These are phyloP conservation scores for Chenopodium formosanum DNA, from an alignment of 148 eudicot species.

Conservation along the genomic window DNA sequence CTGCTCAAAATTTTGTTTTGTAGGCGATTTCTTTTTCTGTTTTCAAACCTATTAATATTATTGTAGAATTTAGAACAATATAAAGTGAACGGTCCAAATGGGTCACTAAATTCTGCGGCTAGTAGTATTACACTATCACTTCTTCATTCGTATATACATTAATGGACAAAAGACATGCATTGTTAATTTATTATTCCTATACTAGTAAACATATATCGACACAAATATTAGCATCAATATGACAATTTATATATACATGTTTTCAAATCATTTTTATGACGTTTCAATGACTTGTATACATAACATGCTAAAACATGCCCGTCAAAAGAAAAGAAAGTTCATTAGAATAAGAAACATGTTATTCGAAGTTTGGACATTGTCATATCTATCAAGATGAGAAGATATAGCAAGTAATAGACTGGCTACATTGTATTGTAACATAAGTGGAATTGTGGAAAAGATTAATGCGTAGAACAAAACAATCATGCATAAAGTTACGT, in stretches of 20 bases:
- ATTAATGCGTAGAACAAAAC: too few species aligned
- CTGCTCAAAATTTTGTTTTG: background rate
- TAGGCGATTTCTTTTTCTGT: background rate
- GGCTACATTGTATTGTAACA: too few species aligned
- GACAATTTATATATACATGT: too few species aligned
- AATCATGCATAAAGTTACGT: too few species aligned
- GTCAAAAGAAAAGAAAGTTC: too few species aligned
- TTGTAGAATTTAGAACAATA: background rate
- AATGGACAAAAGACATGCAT: constrained; percentile 14
- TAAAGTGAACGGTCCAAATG: background rate
- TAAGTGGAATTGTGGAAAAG: too few species aligned
- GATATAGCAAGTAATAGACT: too few species aligned
- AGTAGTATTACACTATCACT: background rate
- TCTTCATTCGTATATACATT: background rate
- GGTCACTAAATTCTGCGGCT: constrained; percentile 15
- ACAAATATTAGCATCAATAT: background rate
- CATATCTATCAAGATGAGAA: too few species aligned
- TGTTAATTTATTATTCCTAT: background rate
- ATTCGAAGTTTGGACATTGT: too few species aligned
- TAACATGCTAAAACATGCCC: too few species aligned
- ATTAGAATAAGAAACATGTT: too few species aligned
- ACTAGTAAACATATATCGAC: background rate
- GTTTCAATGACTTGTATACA: background rate
- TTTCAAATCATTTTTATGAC: too few species aligned
- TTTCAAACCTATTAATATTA: background rate